Evolutionary conservation across 2,329 filamentous ascomycete species (phyloP).

Genomic region (Trichothecium sympodiale): DNA sequence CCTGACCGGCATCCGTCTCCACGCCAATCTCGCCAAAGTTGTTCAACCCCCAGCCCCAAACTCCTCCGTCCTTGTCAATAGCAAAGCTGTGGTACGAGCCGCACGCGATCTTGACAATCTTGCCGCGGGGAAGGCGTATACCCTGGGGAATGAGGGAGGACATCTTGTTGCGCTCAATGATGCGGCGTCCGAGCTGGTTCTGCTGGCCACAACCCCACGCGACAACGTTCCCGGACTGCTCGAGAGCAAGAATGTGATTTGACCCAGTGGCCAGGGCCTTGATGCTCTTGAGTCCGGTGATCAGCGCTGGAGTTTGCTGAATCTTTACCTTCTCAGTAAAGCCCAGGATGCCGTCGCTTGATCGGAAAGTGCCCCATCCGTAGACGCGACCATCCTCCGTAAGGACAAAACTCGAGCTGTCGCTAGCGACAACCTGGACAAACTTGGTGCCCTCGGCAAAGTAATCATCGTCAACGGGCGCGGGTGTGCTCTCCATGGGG

Average conservation of each 20-base stretch:
- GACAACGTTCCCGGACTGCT: slow-evolving; percentile 51
- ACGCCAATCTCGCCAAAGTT: slow-evolving; percentile 73
- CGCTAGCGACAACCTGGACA: slow-evolving; percentile 56
- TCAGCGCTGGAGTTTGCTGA: slow-evolving; percentile 39
- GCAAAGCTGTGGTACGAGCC: slow-evolving; percentile 80
- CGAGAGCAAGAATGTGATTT: slow-evolving; percentile 61
- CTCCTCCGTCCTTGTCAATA: slow-evolving; percentile 55
- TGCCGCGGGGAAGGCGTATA: slow-evolving; percentile 46
- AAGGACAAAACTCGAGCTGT: slow-evolving; percentile 66
- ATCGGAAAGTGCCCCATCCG: slow-evolving; percentile 75
- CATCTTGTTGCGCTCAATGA: slow-evolving; percentile 53
- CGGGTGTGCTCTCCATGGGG: slow-evolving; percentile 59
- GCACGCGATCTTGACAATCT: slow-evolving; percentile 41
- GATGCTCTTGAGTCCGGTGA: slow-evolving; percentile 56
- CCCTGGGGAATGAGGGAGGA: slow-evolving; percentile 48
- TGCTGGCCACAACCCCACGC: slow-evolving; percentile 68
- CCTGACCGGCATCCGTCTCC: slow-evolving; percentile 37
- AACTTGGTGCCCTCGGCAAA: slow-evolving; percentile 52
- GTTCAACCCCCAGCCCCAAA: slow-evolving; percentile 80
- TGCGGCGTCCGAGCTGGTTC: slow-evolving; percentile 47
- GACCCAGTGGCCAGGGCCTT: slow-evolving; percentile 52
- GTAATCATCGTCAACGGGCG: slow-evolving; percentile 42
- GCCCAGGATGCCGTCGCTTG: slow-evolving; percentile 51
- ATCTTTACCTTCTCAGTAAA: slow-evolving; percentile 43
- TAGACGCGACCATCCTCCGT: slow-evolving; percentile 68